Conservation (phyloP, 345 rosid genomes). For the Arabis hirsuta region DNA sequence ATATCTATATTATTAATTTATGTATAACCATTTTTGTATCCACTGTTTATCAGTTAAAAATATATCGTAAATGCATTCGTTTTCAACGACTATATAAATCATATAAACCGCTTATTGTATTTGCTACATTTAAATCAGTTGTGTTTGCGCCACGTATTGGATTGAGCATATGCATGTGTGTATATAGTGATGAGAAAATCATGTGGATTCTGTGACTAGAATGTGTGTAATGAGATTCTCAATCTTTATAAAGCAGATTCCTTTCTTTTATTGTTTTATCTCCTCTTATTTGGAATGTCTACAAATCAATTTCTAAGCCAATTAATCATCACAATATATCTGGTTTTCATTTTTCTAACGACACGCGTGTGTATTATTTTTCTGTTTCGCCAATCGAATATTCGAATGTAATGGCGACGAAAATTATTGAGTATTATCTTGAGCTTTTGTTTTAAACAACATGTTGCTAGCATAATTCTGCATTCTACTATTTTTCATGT, state of each 20-base stretch:
- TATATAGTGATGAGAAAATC: constrained; percentile 14
- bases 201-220: constrained; percentile 33
- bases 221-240: constrained; percentile 31
- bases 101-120: no score
- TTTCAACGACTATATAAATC: no score
- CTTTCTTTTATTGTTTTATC: neutral
- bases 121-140: neutral
- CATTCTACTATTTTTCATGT: neutral
- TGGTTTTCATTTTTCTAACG: constrained; percentile 21
- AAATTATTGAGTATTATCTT: neutral
- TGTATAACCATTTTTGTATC: no score
- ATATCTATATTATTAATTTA: no score
- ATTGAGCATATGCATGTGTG: constrained; percentile 5
- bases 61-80: no score
- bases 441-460: neutral
- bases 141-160: constrained; percentile 36
- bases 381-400: constrained; percentile 30
- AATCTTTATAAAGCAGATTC: constrained; percentile 36
- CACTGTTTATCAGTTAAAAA: no score
- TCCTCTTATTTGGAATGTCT: constrained; percentile 29
- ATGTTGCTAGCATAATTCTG: neutral
- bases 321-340: constrained; percentile 25
- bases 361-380: constrained; percentile 34
- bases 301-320: constrained; percentile 29
- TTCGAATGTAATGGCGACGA: constrained; percentile 17